Evolutionary conservation across 192 early-diverging fungal genomes (phyloP).

Genomic region (Paraglomus brasilianum): DNA sequence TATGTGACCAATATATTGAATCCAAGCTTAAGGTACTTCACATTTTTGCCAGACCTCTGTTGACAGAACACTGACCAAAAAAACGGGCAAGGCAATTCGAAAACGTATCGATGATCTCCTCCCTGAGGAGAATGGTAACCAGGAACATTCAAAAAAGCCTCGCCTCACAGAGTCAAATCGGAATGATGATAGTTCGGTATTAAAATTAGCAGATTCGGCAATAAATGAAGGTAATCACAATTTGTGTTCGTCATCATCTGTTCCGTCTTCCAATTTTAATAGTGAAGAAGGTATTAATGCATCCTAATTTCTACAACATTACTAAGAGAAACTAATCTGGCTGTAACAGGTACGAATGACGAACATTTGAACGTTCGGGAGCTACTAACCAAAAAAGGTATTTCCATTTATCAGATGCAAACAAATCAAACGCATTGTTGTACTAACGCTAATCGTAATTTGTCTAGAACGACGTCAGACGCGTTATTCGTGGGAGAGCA

Average conservation of each 20-base stretch:
- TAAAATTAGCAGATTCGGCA: too few species aligned
- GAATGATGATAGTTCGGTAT: too few species aligned
- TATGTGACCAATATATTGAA: slow-evolving; percentile 19
- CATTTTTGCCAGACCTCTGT: slow-evolving; percentile 23
- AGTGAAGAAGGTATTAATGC: too few species aligned
- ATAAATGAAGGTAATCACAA: slow-evolving; percentile 26
- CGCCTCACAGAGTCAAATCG: slow-evolving; percentile 23
- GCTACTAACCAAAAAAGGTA: slow-evolving; percentile 23
- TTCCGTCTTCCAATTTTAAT: slow-evolving; percentile 14
- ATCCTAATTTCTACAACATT: too few species aligned
- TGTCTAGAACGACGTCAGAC: slow-evolving; percentile 14
- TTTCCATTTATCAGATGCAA: slow-evolving; percentile 19
- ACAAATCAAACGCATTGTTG: slow-evolving; percentile 3
- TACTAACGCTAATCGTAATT: slow-evolving; percentile 27
- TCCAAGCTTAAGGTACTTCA: slow-evolving; percentile 24
- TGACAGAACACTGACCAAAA: slow-evolving; percentile 28
- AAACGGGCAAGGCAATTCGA: slow-evolving; percentile 28
- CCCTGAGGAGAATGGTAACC: slow-evolving; percentile 24
- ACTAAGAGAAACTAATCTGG: too few species aligned
- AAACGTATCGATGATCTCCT: slow-evolving; percentile 22
- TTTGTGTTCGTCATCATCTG: slow-evolving; percentile 11
- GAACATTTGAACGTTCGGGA: slow-evolving; percentile 16
- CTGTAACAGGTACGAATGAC: too few species aligned
- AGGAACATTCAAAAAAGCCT: slow-evolving; percentile 14
- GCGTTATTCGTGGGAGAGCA: slow-evolving; percentile 24